Evolutionary conservation across 495 filamentous ascomycete genomes (phyloP).

Genomic region (Tuber indicum): DNA sequence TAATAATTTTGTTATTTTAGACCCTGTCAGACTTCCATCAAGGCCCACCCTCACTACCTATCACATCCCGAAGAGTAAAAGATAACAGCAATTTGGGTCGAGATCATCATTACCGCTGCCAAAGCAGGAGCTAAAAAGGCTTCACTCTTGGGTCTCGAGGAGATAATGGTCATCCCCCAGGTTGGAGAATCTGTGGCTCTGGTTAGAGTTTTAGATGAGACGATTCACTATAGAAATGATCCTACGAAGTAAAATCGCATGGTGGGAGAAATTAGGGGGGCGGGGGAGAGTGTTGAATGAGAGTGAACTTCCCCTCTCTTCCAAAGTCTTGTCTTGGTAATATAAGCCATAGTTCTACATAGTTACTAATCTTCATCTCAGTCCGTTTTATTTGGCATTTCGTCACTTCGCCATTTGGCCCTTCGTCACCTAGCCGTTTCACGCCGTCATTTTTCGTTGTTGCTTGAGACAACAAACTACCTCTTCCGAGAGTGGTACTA

Average conservation of each 20-base stretch:
- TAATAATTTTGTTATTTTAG: background rate
- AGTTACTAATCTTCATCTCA: too few species aligned
- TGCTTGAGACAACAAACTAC: too few species aligned
- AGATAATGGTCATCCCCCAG: constrained; percentile 54
- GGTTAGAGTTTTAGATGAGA: constrained; percentile 69
- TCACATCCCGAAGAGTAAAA: constrained; percentile 49
- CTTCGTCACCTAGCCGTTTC: too few species aligned
- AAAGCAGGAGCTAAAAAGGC: constrained; percentile 43
- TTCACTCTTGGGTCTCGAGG: constrained; percentile 57
- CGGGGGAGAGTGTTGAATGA: background rate
- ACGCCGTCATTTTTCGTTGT: too few species aligned
- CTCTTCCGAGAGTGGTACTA: too few species aligned
- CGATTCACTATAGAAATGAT: constrained; percentile 85
- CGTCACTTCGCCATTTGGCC: too few species aligned
- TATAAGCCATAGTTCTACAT: too few species aligned
- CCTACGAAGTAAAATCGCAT: constrained; percentile 57
- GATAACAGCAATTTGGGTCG: constrained; percentile 48
- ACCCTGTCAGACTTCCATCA: constrained; percentile 58
- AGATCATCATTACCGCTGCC: constrained; percentile 60
- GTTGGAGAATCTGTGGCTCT: constrained; percentile 54
- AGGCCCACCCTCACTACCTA: constrained; percentile 51
- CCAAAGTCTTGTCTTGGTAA: too few species aligned
- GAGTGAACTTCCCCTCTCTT: too few species aligned
- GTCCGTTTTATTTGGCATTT: too few species aligned
- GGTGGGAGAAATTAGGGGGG: constrained; percentile 15